Evolutionary conservation across 2,329 filamentous ascomycete species (phyloP), one percentile per base, ranked within the genome.

Genomic region (Blastomyces emzantsi): DNA sequence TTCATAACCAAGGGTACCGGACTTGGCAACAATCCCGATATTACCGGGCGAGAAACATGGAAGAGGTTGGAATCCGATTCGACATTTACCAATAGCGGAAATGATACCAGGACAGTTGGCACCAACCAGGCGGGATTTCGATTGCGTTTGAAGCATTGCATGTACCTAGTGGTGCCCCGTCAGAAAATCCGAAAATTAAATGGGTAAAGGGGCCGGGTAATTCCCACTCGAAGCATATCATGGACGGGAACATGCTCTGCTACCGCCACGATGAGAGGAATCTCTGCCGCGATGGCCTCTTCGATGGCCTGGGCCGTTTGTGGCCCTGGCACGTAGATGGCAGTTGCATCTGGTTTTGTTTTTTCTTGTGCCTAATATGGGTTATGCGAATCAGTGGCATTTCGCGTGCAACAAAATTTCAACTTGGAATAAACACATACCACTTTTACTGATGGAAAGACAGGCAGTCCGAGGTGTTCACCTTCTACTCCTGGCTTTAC

Each of bases 91-190:
- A 28, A 86, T 82, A 0, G 89, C 87, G 3, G 88, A 88, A 63
- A 92, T 90, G 66, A 93, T 91, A 0, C 90, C 90, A 0, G 90
- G 89, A 25, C 87, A 89, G 72, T 92, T 93, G n/a, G 90, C 87
- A 1, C 90, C 90, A 0, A 93, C 87, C 0, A 93, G 80, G 7
- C 90, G 80, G 0, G 87, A 89, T 68, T 84, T 87, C 0, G 82
- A 86, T 71, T 92, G 90, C 0, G 87, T 88, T 66, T 84, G 80
- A 4, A 92, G 80, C 59, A 90, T 86, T 30, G 86, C 86, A 61
- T 90, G 86, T 61, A 89, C 84, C 76, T 88, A 2, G 43, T 30
- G 22, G 25, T 60, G 57, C 43, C 13, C 36, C 9, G 17, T 61
- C 19, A 67, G 66, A 69, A 52, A 51, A 17, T 52, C 64, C n/a